These are phyloP conservation scores for Zizania palustris DNA, from an alignment of 202 grass and related monocot species.

Conservation along the genomic window DNA sequence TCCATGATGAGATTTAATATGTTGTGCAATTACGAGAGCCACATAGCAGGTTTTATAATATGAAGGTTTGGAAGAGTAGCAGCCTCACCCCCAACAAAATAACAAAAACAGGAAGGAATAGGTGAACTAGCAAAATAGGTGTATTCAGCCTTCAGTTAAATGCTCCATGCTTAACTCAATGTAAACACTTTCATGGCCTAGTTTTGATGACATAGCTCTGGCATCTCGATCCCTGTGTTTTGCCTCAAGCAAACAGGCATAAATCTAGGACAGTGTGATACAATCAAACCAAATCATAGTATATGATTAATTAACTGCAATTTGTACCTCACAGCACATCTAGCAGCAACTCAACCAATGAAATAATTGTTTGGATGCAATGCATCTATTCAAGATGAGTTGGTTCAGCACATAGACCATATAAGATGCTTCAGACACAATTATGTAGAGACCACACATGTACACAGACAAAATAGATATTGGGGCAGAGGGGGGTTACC, in stretches of 20 bases:
- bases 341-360: not conserved
- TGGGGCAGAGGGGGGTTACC: conserved; percentile 46
- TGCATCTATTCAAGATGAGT: conserved; percentile 11
- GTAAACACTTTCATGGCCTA: not conserved
- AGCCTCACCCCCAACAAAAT: not conserved
- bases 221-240: not conserved
- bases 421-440: conserved; percentile 22
- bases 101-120: not conserved
- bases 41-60: not conserved
- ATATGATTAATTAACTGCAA: conserved; percentile 26
- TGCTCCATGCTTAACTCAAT: not conserved
- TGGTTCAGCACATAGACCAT: not conserved
- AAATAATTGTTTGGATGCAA: conserved; percentile 11
- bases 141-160: not conserved
- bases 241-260: not conserved
- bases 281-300: conserved; percentile 11
- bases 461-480: not conserved
- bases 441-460: not conserved
- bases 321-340: not conserved
- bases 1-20: not conserved
- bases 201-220: not conserved
- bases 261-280: not conserved
- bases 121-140: not conserved
- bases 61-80: not conserved
- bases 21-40: not conserved